phyloP scores from a whole-genome alignment of 352 stramenopile genomes.

The Phytophthora capsici region DNA sequence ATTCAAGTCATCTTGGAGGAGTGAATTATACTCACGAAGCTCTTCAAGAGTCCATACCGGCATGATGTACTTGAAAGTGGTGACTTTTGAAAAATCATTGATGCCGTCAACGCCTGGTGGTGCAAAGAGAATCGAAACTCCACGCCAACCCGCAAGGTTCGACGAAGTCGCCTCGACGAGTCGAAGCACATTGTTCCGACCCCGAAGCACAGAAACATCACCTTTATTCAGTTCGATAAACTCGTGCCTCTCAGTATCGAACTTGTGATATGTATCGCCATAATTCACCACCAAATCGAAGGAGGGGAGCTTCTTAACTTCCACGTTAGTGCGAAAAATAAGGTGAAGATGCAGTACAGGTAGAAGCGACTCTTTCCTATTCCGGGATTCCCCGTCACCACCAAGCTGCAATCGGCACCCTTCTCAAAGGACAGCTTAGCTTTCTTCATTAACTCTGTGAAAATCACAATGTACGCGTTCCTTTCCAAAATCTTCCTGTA shows the following conservation, averaged over 20 bases:
- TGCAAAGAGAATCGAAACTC: conserved; percentile 31
- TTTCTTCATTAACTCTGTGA: background rate
- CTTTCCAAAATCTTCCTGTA: background rate
- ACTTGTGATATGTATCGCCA: conserved; percentile 1
- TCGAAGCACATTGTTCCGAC: conserved; percentile 10
- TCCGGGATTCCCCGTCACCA: conserved; percentile 33
- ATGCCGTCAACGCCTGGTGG: background rate
- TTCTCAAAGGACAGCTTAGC: background rate
- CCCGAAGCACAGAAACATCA: background rate
- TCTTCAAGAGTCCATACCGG: conserved; percentile 5
- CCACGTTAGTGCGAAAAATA: background rate
- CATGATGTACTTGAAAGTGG: conserved; percentile 8
- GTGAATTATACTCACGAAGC: conserved; percentile 12
- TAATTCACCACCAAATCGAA: conserved; percentile 31
- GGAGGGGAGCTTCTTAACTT: background rate
- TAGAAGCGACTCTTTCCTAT: conserved; percentile 35
- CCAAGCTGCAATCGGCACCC: background rate
- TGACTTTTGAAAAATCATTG: background rate
- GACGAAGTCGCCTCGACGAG: conserved; percentile 25
- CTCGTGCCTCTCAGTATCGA: background rate
- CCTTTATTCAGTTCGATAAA: conserved; percentile 9
- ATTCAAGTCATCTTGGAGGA: background rate
- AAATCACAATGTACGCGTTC: background rate
- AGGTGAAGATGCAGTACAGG: conserved; percentile 30
- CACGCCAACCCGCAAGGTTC: conserved; percentile 12